Percentiles rank a stretch among this genome's conserved stretches.
Evolutionary conservation across 208 protist species (phyloP).

Genomic region (Leishmania tarentolae): DNA sequence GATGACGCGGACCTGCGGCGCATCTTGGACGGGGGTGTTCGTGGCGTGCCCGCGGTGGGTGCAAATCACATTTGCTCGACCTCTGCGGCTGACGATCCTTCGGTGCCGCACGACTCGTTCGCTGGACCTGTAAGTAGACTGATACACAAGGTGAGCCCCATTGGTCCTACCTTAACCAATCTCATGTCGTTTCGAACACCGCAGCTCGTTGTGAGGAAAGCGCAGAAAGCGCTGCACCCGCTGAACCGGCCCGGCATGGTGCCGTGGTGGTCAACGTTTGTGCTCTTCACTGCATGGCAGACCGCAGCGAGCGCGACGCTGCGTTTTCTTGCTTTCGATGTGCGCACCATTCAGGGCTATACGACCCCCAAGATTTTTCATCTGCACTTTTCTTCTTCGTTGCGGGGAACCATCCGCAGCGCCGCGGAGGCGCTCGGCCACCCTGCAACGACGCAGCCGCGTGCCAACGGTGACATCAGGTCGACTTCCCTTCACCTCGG

Average conservation of each 20-base stretch:
- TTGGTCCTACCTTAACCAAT: neutral
- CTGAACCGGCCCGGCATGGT: conserved; percentile 78
- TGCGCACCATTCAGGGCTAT: conserved; percentile 56
- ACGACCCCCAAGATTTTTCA: conserved; percentile 64
- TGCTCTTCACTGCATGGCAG: conserved; percentile 67
- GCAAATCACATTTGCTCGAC: neutral
- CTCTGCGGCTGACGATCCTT: neutral
- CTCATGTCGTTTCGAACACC: conserved; percentile 31
- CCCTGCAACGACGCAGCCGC: neutral
- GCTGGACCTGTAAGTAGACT: neutral
- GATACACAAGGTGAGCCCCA: conserved; percentile 3
- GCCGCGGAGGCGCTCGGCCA: conserved; percentile 2
- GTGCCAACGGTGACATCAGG: neutral
- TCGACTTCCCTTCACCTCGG: neutral
- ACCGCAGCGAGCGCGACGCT: conserved; percentile 43
- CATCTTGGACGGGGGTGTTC: neutral
- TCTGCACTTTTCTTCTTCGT: conserved; percentile 38
- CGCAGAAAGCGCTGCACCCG: conserved; percentile 42
- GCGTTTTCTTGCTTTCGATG: conserved; percentile 77
- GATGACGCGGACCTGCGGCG: conserved; percentile 20
- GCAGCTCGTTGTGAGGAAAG: conserved; percentile 29
- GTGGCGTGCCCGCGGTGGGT: neutral
- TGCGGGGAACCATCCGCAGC: conserved; percentile 7
- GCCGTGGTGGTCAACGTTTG: conserved; percentile 83
- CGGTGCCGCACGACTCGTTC: neutral